Evolutionary conservation across 768 basidiomycete genomes (phyloP).

Genomic region (Rossbeevera mucosa): DNA sequence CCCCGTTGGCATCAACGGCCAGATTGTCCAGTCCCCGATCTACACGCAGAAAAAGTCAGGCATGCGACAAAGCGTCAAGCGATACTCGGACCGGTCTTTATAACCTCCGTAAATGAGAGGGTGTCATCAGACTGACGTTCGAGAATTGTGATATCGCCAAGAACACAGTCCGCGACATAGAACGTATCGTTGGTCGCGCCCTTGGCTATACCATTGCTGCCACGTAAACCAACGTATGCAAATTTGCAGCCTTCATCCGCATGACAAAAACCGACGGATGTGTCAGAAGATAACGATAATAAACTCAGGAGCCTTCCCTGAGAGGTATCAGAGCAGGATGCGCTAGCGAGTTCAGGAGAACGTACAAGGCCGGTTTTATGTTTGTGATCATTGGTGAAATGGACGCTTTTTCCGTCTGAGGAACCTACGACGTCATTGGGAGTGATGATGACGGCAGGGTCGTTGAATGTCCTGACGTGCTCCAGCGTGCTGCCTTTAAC

Average conservation of each 20-base stretch:
- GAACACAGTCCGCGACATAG: conserved; percentile 50
- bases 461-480: conserved; percentile 55
- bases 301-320: conserved; percentile 23
- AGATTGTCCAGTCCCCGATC: conserved; percentile 59
- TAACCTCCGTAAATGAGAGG: conserved; percentile 48
- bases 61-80: neutral
- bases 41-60: conserved; percentile 17
- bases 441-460: conserved; percentile 46
- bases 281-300: conserved; percentile 32
- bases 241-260: conserved; percentile 55
- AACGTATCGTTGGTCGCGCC: conserved; percentile 52
- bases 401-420: conserved; percentile 58
- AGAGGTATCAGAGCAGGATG: neutral
- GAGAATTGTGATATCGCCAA: conserved; percentile 47
- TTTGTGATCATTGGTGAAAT: conserved; percentile 66
- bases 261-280: conserved; percentile 65
- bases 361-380: conserved; percentile 52
- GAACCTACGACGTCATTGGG: conserved; percentile 73
- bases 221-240: conserved; percentile 46
- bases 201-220: conserved; percentile 59
- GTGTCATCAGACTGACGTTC: conserved; percentile 57
- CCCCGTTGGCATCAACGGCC: conserved; percentile 53
- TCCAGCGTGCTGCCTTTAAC: conserved; percentile 41
- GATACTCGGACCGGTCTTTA: conserved; percentile 45
- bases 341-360: neutral